phyloP scores from a whole-genome alignment of 805 yeast genomes.

The Barnettozyma populi region DNA sequence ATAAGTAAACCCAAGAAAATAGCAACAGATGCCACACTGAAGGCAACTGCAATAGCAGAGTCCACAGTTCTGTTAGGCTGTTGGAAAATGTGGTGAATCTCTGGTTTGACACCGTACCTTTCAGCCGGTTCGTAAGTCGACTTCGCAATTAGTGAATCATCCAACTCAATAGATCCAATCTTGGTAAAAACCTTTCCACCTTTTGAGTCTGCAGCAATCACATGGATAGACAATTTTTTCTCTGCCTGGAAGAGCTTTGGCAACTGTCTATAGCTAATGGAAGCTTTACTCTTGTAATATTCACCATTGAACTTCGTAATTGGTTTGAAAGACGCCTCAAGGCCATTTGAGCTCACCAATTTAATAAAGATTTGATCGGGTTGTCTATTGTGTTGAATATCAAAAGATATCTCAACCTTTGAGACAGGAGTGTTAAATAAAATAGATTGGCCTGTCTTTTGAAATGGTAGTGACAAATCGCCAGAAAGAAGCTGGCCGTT shows the following conservation, averaged over 20 bases:
- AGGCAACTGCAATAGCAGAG: conserved; percentile 15
- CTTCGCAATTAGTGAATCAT: conserved; percentile 14
- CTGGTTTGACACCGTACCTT: conserved; percentile 21
- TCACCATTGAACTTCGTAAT: conserved; percentile 12
- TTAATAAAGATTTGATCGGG: conserved; percentile 24
- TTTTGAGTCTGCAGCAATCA: conserved; percentile 17
- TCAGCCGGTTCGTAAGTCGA: conserved; percentile 13
- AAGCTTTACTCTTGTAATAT: conserved; percentile 10
- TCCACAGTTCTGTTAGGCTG: conserved; percentile 20
- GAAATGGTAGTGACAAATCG: not conserved
- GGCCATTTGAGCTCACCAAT: conserved; percentile 17
- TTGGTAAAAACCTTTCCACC: conserved; percentile 6
- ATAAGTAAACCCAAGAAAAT: conserved; percentile 13
- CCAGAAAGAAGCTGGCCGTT: conserved; percentile 10
- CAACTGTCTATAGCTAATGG: conserved; percentile 17
- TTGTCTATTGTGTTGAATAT: conserved; percentile 11
- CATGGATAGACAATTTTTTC: conserved; percentile 10
- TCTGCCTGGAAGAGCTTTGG: conserved; percentile 21
- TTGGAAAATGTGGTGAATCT: conserved; percentile 25
- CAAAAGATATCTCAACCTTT: conserved; percentile 18
- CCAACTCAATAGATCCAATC: conserved; percentile 20
- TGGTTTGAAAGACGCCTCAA: conserved; percentile 24
- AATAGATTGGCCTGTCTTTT: conserved; percentile 8
- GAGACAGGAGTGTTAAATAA: conserved; percentile 13
- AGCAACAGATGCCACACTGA: conserved; percentile 14